phyloP scores from a whole-genome alignment of 352 stramenopile genomes.

The Labyrinthula sp. region DNA sequence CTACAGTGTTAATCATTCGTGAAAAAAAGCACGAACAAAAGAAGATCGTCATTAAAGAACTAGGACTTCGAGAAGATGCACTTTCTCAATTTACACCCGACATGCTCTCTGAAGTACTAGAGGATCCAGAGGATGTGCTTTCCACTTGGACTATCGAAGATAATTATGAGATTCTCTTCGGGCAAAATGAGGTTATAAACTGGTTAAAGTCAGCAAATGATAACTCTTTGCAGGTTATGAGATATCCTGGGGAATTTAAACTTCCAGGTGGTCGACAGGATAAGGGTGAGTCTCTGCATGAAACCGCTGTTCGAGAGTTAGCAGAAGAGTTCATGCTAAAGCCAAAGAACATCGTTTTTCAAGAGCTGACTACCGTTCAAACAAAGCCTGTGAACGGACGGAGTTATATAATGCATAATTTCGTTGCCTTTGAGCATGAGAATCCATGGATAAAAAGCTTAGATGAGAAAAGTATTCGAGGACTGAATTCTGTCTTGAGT shows the following conservation, averaged over 20 bases:
- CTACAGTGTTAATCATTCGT: too few species aligned
- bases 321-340: constrained; percentile 41
- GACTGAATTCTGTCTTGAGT: too few species aligned
- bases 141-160: too few species aligned
- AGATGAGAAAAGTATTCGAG: too few species aligned
- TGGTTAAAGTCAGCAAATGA: constrained; percentile 40
- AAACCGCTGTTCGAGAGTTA: constrained; percentile 39
- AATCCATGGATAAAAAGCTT: constrained; percentile 38
- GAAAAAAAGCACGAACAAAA: too few species aligned
- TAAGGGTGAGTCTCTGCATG: constrained; percentile 33
- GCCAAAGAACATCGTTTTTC: neutral
- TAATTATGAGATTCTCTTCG: constrained; percentile 43
- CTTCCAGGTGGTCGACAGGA: constrained; percentile 42
- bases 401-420: constrained; percentile 46
- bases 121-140: too few species aligned
- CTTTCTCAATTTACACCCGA: too few species aligned
- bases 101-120: too few species aligned
- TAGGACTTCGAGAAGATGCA: too few species aligned
- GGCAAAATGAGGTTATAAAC: constrained; percentile 47
- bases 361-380: constrained; percentile 35
- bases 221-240: constrained; percentile 40
- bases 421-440: constrained; percentile 43
- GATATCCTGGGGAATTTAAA: constrained; percentile 48
- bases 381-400: constrained; percentile 37
- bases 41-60: too few species aligned